Evolutionary conservation across 805 yeast species (phyloP), one percentile per base, ranked within the genome.

Genomic region (Spathaspora gorwiae): DNA sequence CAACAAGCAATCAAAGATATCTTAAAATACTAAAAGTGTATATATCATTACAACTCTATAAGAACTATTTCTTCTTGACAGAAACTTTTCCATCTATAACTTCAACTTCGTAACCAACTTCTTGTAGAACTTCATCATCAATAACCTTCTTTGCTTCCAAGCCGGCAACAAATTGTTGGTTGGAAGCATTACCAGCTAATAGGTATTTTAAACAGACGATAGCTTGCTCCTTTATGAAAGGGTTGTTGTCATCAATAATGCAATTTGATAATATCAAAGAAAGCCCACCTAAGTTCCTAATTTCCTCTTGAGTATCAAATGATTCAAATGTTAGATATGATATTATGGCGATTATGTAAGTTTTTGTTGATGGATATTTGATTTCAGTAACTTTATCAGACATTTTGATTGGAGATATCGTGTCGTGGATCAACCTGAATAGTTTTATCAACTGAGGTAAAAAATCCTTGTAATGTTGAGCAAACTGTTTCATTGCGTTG

Each of bases 221-320:
- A 1, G 95, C 77, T 48, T 92, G 69, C 57, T 92, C 99, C 52
- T 88, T 84, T 46, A 87, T 83, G 54, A 76, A 92, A 0, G 97
- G 98, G 60, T 94, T 95, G 59, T 87, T 81, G 38, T 82, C 83
- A 61, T 92, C 98, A 42, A 94, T 81, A 35, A 85, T 79, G 66
- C 97, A 90, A 50, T 83, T 84, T 7, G 90, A 84, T 24, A 92
- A 67, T 0, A 90, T 73, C 14, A 87, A 63, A 43, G 81, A 87
- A 11, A 92, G 61, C 0, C 89, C 95, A 39, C 84, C 87, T 0
- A 70, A 53, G 27, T 75, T 76, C 39, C 97, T 68, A 32, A 87
- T 68, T 37, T 65, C 59, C 46, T 90, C 92, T 59, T 92, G 97
- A 5, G 80, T 76, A 5, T 68, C 68, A 38, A 62, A 66, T 39